Base-by-base conservation (phyloP, 1,139 yeast genomes). In the Kurtzmaniella quercitrusa region DNA sequence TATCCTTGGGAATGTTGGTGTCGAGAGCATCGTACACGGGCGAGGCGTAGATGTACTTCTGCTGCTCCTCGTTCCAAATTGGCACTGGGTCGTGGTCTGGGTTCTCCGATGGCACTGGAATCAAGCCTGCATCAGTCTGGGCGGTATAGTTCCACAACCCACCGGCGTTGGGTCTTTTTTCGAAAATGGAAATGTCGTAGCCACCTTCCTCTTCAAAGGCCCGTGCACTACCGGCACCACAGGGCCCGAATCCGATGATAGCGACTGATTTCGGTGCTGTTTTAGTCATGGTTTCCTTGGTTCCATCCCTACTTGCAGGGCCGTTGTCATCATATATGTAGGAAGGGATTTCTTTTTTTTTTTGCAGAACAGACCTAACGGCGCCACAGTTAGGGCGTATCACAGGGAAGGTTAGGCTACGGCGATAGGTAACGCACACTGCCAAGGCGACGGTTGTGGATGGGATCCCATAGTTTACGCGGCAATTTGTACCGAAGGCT, bases 171-270 rank as follows among this genome's bases (percentile, higher is more conserved):
- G 66, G 51, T 48, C 81, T 66, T 50, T 75, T 72, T 52, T 80
- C 86, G 51, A 71, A 79, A 2, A 74, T 38, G 16, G 44, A 27
- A 8, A 47, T 34, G 25, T 43, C 43, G 21, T 44, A 48, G 15
- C n/a, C 14, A 2, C 39, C 34, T 34, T 48, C 51, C 12, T 39
- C 44, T 11, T 45, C 3, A 27, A 48, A 39, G 4, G 51, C 51
- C 33, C 48, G 43, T 7, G 51, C 51, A 25, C 46, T 45, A 10
- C 49, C 51, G n/a, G 49, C 47, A 11, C 51, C 51, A 42, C 80
- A 71, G 0, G 90, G 88, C 1, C 91, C 91, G 8, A 79, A 86
- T 2, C 91, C 90, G 34, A 82, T 65, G 10, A 77, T 72, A 1
- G 81, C 81, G 10, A 77, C 63, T 18, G 60, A 57, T 42, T 60